Evolutionary conservation across 1,139 yeast species (phyloP).

Genomic region (Meyerozyma athensensis): DNA sequence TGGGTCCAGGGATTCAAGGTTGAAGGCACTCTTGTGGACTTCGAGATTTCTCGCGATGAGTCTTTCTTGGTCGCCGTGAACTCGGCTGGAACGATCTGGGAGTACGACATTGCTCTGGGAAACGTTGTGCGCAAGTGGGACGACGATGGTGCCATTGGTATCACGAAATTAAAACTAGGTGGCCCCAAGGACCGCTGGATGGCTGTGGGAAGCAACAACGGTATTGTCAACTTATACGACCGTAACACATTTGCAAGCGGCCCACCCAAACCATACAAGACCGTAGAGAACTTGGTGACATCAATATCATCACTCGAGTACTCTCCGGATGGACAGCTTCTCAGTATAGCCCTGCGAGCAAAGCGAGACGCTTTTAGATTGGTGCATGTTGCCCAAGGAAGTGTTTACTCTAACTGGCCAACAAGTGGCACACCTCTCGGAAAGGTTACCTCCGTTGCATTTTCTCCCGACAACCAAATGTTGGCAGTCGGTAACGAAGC

Average conservation of each 20-base stretch:
- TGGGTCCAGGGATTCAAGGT: conserved; percentile 84
- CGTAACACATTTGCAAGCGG: conserved; percentile 24
- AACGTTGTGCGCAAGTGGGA: conserved; percentile 67
- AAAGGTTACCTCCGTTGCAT: conserved; percentile 75
- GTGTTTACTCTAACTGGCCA: conserved; percentile 94
- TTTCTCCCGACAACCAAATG: conserved; percentile 80
- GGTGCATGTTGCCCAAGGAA: conserved; percentile 84
- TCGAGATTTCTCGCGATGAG: conserved; percentile 64
- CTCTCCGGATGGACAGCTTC: conserved; percentile 83
- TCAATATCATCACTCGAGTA: conserved; percentile 71
- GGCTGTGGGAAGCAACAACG: conserved; percentile 86
- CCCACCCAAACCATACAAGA: conserved; percentile 47
- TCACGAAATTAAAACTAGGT: conserved; percentile 74
- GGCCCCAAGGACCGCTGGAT: conserved; percentile 77
- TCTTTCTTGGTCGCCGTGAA: conserved; percentile 58
- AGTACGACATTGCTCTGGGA: conserved; percentile 51
- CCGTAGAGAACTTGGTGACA: conserved; percentile 77
- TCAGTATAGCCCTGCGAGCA: conserved; percentile 82
- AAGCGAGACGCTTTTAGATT: conserved; percentile 81
- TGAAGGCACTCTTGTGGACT: conserved; percentile 79
- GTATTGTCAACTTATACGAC: conserved; percentile 87
- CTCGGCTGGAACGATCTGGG: conserved; percentile 88
- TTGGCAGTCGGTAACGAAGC: conserved; percentile 86
- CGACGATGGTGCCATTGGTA: conserved; percentile 83
- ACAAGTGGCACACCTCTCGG: conserved; percentile 96